Evolutionary conservation across 139 green algal species (phyloP), one percentile per base, ranked within the genome.

Genomic region (Trebouxia sp.): DNA sequence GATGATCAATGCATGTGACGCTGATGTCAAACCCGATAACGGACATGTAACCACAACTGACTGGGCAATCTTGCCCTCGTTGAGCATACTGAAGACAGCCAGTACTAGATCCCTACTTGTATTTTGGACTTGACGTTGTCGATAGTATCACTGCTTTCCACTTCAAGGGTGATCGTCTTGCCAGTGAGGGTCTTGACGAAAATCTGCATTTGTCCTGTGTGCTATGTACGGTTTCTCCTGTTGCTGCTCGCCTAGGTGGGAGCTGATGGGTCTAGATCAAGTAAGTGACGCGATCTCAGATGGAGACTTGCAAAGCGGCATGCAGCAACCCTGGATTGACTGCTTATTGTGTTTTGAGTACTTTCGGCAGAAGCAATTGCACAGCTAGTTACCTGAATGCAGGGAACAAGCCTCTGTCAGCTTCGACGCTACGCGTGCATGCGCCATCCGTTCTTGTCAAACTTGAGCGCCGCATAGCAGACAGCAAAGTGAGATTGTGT

Each of bases 171-270:
- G 84, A 98, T 97, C 55, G 94, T 98, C 94, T 97, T 98, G 51
- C 94, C 94, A 20, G 94, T 97, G 0, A 98, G 85, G 24, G 94
- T 98, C 58, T 90, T 90, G 9, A 90, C 87, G 74, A 94, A 94
- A 76, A 97, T 97, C 87, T 98, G 94, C 92, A 94, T 93, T 53
- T 85, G 78, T 42, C 14, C 79, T 47, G 28, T n/a, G n/a, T n/a
- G n/a, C n/a, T n/a, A n/a, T n/a, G n/a, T n/a, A n/a, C n/a, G n/a
- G n/a, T n/a, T n/a, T n/a, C n/a, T n/a, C n/a, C 62, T 45, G 10
- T 11, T 24, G 39, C 22, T 77, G 41, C n/a, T 24, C 55, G 39
- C 26, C 12, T 20, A 58, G 48, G 48, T 58, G 48, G 14, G 15
- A n/a, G n/a, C 17, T 58, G 48, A 17, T 17, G 48, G 48, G 48